These are phyloP conservation scores for Syzygium aromaticum DNA, from an alignment of 345 rosid genomes.

Conservation along the genomic window DNA sequence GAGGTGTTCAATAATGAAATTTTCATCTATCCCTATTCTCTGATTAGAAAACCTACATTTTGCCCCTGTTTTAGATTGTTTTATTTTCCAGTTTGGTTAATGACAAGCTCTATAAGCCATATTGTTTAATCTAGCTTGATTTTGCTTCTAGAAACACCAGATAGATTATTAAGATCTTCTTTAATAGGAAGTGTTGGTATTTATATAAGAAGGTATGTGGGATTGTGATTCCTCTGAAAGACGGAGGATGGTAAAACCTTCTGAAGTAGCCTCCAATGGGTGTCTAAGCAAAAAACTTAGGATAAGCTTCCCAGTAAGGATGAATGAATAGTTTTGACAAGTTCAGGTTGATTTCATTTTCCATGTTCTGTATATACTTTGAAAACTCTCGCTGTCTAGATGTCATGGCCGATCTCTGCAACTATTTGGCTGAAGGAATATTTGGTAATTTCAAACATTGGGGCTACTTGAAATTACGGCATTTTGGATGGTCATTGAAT, in stretches of 20 bases:
- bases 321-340: background rate
- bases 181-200: background rate
- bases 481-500: background rate
- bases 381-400: background rate
- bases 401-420: background rate
- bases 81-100: background rate
- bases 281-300: background rate
- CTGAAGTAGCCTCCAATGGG: background rate
- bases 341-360: background rate
- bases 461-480: background rate
- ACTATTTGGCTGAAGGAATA: background rate
- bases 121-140: background rate
- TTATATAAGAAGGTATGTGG: background rate
- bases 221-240: background rate
- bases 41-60: background rate
- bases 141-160: background rate
- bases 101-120: background rate
- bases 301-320: background rate
- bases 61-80: background rate
- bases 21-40: background rate
- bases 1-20: background rate
- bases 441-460: background rate
- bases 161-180: background rate
- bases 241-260: background rate
- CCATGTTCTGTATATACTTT: background rate